Evolutionary conservation across 768 basidiomycete genomes (phyloP), one percentile per base, ranked within the genome.

Genomic region (Leucocoprinus leucothites): DNA sequence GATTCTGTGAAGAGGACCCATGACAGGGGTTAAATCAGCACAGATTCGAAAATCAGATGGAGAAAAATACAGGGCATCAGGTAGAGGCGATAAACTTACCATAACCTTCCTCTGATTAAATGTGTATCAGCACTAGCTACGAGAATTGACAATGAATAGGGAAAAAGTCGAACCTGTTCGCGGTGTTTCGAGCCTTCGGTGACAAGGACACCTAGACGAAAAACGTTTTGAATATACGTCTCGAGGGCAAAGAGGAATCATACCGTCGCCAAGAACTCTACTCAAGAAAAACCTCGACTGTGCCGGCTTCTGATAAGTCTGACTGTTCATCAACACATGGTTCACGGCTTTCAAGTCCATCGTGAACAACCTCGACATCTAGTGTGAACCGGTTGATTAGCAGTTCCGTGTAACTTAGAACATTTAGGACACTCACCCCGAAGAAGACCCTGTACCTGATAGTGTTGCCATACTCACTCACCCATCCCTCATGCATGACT

Each of bases 341-440:
- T 78, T 76, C 34, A 91, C 36, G 0, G 87, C 88, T 24, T 80
- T 79, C 0, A 80, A 70, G 61, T 91, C 90, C 49, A 74, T 65
- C 0, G 85, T 87, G 63, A 76, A 77, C 9, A 89, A 65, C 5
- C 79, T 74, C 25, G 60, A 64, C 54, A 61, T 59, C 74, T 76
- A 41, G n/a, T n/a, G 5, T 24, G n/a, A 22, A 9, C 41, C 9
- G 14, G 18, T 16, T 42, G 3, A n/a, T n/a, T n/a, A n/a, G n/a
- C n/a, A n/a, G n/a, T n/a, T n/a, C n/a, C n/a, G n/a, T n/a, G n/a
- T n/a, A n/a, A n/a, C n/a, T n/a, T n/a, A n/a, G n/a, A n/a, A n/a
- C n/a, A n/a, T n/a, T n/a, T n/a, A n/a, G n/a, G n/a, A n/a, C n/a
- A 65, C 74, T 52, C 56, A 82, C 84, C 16, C 71, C 72, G 18